Evolutionary conservation across 2,329 filamentous ascomycete species (phyloP), one percentile per base, ranked within the genome.

Genomic region (Madurella fahalii): DNA sequence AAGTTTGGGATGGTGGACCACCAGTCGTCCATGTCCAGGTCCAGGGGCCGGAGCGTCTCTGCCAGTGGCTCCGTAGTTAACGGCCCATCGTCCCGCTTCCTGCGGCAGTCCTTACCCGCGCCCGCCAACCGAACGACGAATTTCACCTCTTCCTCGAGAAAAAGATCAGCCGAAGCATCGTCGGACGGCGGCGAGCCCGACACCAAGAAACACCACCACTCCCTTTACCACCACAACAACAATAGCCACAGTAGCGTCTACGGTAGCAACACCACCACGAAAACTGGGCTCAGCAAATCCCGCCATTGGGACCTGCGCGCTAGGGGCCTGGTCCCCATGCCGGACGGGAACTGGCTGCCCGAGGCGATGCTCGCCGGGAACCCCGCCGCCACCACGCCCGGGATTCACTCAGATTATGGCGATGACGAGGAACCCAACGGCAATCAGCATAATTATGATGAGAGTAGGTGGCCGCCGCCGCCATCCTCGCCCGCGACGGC

Each of bases 321-420:
- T 4, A 55, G 64, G 1, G 64, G 64, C 2, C 72, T 82, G 16
- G 76, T 80, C 2, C 76, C 74, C 57, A 75, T 80, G 72, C 72
- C 76, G 4, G 74, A 82, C 57, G 74, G 79, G n/a, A 74, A 77
- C 46, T 79, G 77, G 57, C 61, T 81, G 2, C 79, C 79, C 5
- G 79, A 82, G 58, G 71, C 72, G 2, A 69, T 83, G 25, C 25
- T 25, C 40, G 77, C 76, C 12, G 62, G 72, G 37, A 7, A 25
- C 40, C 12, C 5, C 16, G 12, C 15, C 16, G 8, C 16, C 40
- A 25, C 40, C 40, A 43, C 16, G 5, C 11, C 16, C 3, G 40
- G n/a, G 25, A 25, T 39, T 13, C 20, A 9, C 20, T 16, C 15
- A 5, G 40, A 54, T 25, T 41, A 18, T 16, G 45, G 39, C 15